phyloP scores from a whole-genome alignment of 2,329 filamentous ascomycete species.

The Podosphaera aphanis region DNA sequence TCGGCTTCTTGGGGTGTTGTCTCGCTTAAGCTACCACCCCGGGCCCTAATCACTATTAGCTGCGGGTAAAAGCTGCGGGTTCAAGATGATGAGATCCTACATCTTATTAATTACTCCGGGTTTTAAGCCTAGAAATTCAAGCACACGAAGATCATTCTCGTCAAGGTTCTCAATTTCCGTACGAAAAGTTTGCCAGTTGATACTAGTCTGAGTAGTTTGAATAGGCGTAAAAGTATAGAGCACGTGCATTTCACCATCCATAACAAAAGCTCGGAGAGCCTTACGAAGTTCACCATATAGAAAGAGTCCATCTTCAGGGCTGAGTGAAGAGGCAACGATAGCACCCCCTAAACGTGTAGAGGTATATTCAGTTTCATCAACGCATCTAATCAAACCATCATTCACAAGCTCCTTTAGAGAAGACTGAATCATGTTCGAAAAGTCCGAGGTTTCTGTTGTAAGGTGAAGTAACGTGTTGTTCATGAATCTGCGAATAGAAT shows the following conservation, averaged over 20 bases:
- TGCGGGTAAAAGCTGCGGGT: not conserved
- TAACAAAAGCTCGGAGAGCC: constrained; percentile 48
- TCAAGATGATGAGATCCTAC: constrained; percentile 20
- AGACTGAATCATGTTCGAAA: constrained; percentile 29
- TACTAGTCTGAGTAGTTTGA: constrained; percentile 27
- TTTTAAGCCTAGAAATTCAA: constrained; percentile 44
- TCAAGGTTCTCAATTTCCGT: constrained; percentile 47
- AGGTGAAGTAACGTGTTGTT: constrained; percentile 41
- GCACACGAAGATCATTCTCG: constrained; percentile 45
- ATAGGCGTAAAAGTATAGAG: constrained; percentile 58
- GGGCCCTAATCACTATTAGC: constrained; percentile 26
- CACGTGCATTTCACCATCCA: constrained; percentile 62
- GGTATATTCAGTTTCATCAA: constrained; percentile 28
- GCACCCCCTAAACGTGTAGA: constrained; percentile 45
- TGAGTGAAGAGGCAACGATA: constrained; percentile 47
- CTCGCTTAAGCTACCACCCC: constrained; percentile 41
- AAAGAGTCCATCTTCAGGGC: constrained; percentile 54
- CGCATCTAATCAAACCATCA: constrained; percentile 26
- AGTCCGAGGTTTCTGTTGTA: constrained; percentile 25
- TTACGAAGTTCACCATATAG: constrained; percentile 43
- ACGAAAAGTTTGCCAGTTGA: constrained; percentile 53
- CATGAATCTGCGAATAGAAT: constrained; percentile 44
- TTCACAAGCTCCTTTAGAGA: constrained; percentile 33
- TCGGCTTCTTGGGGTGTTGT: constrained; percentile 35
- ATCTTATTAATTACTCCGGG: constrained; percentile 42